Evolutionary conservation across 2,329 filamentous ascomycete genomes (phyloP).

Genomic region (Xylariaceae sp.): DNA sequence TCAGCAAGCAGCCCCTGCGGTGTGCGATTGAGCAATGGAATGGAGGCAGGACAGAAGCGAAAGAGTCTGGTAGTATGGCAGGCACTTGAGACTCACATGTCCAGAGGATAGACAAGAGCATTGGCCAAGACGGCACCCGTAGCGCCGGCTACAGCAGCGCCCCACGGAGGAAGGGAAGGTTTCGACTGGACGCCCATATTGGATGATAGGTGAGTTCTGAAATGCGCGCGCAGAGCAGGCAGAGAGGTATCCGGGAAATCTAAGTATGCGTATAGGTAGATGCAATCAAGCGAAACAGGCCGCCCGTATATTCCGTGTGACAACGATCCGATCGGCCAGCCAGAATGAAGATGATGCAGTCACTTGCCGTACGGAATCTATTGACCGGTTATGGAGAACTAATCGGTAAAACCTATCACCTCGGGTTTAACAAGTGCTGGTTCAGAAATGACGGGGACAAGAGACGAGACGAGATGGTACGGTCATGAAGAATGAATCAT

Average conservation of each 20-base stretch:
- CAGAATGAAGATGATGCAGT: neutral
- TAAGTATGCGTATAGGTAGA: neutral
- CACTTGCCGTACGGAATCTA: constrained; percentile 5
- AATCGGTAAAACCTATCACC: constrained; percentile 6
- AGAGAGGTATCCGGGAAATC: neutral
- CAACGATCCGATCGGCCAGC: neutral
- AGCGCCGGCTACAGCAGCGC: constrained; percentile 84
- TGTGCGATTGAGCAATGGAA: neutral
- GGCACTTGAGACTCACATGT: constrained; percentile 63
- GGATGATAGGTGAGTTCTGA: constrained; percentile 2
- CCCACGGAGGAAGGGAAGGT: constrained; percentile 80
- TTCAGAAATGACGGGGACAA: constrained; percentile 1
- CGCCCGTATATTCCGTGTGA: constrained; percentile 5
- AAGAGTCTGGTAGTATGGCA: neutral
- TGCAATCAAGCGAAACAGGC: constrained; percentile 8
- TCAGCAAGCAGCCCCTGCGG: constrained; percentile 17
- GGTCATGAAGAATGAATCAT: neutral
- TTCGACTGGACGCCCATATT: constrained; percentile 57
- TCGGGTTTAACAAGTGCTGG: constrained; percentile 3
- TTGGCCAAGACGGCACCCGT: constrained; percentile 93
- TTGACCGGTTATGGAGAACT: constrained; percentile 16
- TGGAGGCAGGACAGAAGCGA: constrained; percentile 3
- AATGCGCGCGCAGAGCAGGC: neutral
- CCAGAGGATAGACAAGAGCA: constrained; percentile 89
- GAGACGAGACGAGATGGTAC: neutral